Conservation (phyloP, 2,329 filamentous ascomycete genomes). For the Thelonectria blattea region DNA sequence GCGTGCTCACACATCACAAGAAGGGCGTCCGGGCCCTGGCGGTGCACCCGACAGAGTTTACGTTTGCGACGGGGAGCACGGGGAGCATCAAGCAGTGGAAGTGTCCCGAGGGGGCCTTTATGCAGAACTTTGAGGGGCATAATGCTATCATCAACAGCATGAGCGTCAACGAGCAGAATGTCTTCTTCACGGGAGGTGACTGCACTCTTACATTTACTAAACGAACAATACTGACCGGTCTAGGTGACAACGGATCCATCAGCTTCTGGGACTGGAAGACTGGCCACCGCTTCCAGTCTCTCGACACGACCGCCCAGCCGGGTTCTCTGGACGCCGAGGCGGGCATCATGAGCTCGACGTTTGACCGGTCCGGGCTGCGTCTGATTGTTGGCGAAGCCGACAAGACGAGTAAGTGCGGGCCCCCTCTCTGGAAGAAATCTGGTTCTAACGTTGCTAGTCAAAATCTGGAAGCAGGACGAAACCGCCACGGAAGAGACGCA, state of each 20-base stretch:
- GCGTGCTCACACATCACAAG: slow-evolving; percentile 96
- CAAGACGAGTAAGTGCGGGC: slow-evolving; percentile 75
- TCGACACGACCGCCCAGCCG: slow-evolving; percentile 92
- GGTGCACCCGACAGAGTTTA: slow-evolving; percentile 90
- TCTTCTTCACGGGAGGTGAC: slow-evolving; percentile 84
- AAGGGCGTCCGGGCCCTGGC: slow-evolving; percentile 90
- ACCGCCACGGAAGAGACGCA: slow-evolving; percentile 89
- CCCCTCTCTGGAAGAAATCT: not conserved
- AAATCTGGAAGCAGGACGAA: slow-evolving; percentile 96
- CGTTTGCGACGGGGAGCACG: slow-evolving; percentile 90
- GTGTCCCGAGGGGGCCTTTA: slow-evolving; percentile 95
- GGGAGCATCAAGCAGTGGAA: slow-evolving; percentile 99
- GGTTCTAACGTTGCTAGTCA: slow-evolving; percentile 60
- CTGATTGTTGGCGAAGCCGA: slow-evolving; percentile 95
- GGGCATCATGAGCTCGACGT: slow-evolving; percentile 92
- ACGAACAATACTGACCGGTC: slow-evolving; percentile 13
- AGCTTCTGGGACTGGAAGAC: slow-evolving; percentile 99
- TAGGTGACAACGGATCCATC: slow-evolving; percentile 89
- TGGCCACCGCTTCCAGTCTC: slow-evolving; percentile 86
- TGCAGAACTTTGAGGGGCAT: slow-evolving; percentile 98
- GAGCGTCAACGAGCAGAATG: slow-evolving; percentile 91
- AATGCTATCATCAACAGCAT: slow-evolving; percentile 96
- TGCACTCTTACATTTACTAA: not conserved
- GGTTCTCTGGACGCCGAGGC: slow-evolving; percentile 93
- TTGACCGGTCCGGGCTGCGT: slow-evolving; percentile 85